A percentile compares a stretch with the other conserved stretches of the same genome.
Conservation (phyloP, 2,329 filamentous ascomycete species). For the Tothia fuscella region DNA sequence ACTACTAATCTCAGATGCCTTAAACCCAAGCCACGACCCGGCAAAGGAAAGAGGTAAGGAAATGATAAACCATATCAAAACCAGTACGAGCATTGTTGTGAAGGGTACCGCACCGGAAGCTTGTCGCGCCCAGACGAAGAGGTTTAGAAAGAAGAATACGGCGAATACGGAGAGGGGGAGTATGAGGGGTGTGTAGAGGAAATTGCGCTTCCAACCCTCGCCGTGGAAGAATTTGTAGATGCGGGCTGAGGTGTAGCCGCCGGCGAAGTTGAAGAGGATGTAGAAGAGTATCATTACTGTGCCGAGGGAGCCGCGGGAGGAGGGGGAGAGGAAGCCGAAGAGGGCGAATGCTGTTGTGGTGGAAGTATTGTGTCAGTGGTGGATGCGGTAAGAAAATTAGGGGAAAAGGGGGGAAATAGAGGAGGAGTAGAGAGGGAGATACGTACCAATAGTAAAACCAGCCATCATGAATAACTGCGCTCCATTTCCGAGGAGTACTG, state of each 20-base stretch:
- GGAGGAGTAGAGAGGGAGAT: background rate
- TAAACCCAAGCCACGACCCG: constrained; percentile 91
- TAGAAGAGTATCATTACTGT: constrained; percentile 91
- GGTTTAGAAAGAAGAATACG: constrained; percentile 84
- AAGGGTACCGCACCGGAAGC: constrained; percentile 93
- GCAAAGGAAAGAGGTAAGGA: constrained; percentile 82
- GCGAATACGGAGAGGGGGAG: constrained; percentile 79
- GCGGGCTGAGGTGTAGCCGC: constrained; percentile 78
- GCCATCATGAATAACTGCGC: constrained; percentile 97
- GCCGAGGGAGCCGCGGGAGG: constrained; percentile 84
- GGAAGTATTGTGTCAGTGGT: background rate
- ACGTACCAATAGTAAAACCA: constrained; percentile 66
- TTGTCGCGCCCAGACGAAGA: constrained; percentile 89
- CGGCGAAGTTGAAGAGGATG: constrained; percentile 82
- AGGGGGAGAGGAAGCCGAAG: constrained; percentile 87
- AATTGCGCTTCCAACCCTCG: constrained; percentile 90
- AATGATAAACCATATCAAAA: constrained; percentile 94
- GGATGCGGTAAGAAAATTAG: background rate
- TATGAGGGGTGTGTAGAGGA: constrained; percentile 72
- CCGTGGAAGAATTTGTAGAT: constrained; percentile 93
- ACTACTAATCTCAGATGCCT: constrained; percentile 52
- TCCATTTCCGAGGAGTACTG: constrained; percentile 82
- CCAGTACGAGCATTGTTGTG: constrained; percentile 87
- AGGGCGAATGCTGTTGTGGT: constrained; percentile 57
- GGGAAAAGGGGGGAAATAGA: background rate